Conservation (phyloP, 176 grass and related monocot genomes). For the Melocanna baccifera region DNA sequence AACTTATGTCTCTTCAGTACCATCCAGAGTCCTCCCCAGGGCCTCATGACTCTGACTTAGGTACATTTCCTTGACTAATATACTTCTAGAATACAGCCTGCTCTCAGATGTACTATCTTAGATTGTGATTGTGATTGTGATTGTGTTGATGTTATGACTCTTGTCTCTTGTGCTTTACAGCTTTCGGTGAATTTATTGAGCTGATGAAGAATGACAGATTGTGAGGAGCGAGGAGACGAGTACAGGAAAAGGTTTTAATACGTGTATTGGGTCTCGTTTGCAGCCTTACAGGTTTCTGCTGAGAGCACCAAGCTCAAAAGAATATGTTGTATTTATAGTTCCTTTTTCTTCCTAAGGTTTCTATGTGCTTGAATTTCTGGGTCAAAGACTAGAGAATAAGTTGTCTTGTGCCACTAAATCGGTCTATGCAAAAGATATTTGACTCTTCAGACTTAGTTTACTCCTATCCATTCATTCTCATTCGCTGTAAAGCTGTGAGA, state of each 20-base stretch:
- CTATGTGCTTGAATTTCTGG: neutral
- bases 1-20: neutral
- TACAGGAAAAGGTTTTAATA: neutral
- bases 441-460: neutral
- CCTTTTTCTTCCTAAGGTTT: neutral
- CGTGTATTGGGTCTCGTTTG: neutral
- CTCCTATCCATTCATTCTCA: neutral
- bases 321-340: neutral
- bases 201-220: neutral
- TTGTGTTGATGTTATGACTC: neutral
- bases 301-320: neutral
- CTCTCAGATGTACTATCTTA: neutral
- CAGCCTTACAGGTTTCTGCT: neutral
- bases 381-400: constrained; percentile 22
- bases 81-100: neutral
- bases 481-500: neutral
- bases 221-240: neutral
- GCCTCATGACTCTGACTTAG: neutral
- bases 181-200: neutral
- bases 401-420: neutral
- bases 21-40: neutral
- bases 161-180: neutral
- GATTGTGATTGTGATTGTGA: neutral
- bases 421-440: neutral
- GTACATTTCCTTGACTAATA: neutral